These are phyloP conservation scores for Clitoria ternatea DNA, from an alignment of 306 rosid genomes.

Conservation along the genomic window DNA sequence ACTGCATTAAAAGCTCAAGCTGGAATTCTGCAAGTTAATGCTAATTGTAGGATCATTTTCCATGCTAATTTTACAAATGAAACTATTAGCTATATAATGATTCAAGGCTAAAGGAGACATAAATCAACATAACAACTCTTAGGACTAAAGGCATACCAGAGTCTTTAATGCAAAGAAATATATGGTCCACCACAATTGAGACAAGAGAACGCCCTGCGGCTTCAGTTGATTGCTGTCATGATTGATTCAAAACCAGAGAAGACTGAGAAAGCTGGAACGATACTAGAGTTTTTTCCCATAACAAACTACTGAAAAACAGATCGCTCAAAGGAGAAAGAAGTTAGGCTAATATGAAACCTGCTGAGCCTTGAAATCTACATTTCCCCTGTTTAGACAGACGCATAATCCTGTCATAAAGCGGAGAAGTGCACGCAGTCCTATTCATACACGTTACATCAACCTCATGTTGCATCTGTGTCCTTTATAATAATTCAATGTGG, in stretches of 20 bases:
- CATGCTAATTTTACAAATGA: neutral
- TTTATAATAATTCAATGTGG: conserved; percentile 1
- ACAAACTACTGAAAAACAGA: conserved; percentile 4
- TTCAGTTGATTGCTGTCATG: conserved; percentile 71
- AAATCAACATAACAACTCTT: neutral
- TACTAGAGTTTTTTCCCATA: conserved; percentile 9
- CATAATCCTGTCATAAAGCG: conserved; percentile 86
- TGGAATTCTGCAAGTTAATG: conserved; percentile 74
- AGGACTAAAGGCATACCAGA: conserved; percentile 52
- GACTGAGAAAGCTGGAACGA: conserved; percentile 19
- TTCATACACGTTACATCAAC: conserved; percentile 24
- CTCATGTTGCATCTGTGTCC: neutral
- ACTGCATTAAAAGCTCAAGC: conserved; percentile 96
- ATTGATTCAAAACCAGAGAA: conserved; percentile 27
- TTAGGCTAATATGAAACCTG: conserved; percentile 49
- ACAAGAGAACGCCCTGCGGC: conserved; percentile 84
- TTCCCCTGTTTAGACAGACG: conserved; percentile 87
- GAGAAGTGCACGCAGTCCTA: conserved; percentile 97
- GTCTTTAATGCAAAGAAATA: conserved; percentile 91
- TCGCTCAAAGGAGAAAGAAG: conserved; percentile 15
- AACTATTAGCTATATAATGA: neutral
- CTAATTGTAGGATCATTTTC: conserved; percentile 29
- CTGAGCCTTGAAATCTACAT: conserved; percentile 65
- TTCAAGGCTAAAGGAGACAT: conserved; percentile 4
- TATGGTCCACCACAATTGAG: conserved; percentile 84